Evolutionary conservation across 176 grass and related monocot genomes (phyloP), one percentile per base, ranked within the genome.

Genomic region (Ensete glaucum): DNA sequence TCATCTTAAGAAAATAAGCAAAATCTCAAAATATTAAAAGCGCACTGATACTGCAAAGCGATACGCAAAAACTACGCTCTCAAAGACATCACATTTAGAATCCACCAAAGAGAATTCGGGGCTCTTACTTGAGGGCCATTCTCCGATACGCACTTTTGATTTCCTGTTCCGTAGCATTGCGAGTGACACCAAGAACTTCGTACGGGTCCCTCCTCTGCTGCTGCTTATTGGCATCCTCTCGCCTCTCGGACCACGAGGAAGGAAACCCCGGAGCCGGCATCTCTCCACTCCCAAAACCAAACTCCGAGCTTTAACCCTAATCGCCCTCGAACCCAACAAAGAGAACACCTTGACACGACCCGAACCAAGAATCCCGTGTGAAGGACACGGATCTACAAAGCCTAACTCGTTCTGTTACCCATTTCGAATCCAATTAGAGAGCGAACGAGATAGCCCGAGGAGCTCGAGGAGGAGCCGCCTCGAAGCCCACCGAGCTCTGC

Each of bases 111-210:
- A 15, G 3, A 69, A 50, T 48, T 49, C 26, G 1, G 34, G 67
- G 34, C 17, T 8, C 29, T 25, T 54, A 73, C 71, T 26, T 73
- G 51, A 73, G 71, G 22, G 71, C 71, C 71, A 73, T 24, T 73
- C 25, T 73, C 52, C 71, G 19, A 50, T 73, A 73, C 22, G 71
- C 71, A 19, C 71, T 73, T 50, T 73, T 73, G 51, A 73, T 73
- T 54, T 73, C 51, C 71, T 55, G 71, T 9, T 73, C 71, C 51
- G 71, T 73, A 8, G 71, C 71, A 27, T 73, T 73, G 51, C 71
- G 71, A 54, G 17, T 21, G 9, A 73, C 71, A 16, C 20, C 71
- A 24, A 73, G 71, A 73, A 73, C 71, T 25, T 73, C 71, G 12
- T 73, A 73, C 20, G 71, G 71, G 12, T 73, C 71, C 52, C 49